These are phyloP conservation scores for Glycyrrhiza uralensis DNA, from an alignment of 306 rosid species.

Conservation along the genomic window DNA sequence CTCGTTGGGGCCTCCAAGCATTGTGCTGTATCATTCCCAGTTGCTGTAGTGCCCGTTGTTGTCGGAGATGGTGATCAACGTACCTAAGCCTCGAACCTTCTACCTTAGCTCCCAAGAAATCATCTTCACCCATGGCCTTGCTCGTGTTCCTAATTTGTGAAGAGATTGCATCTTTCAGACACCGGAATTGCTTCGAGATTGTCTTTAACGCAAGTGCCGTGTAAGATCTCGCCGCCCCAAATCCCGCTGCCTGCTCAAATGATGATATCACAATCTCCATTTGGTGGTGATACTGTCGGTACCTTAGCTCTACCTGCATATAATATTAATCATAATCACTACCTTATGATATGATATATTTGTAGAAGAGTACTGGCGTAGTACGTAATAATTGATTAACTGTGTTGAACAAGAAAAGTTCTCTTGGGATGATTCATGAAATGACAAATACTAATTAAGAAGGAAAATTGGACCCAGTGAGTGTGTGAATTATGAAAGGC, in stretches of 20 bases:
- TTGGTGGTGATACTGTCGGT: conserved; percentile 71
- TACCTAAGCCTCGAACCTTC: conserved; percentile 67
- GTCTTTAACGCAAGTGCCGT: conserved; percentile 62
- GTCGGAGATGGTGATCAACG: conserved; percentile 70
- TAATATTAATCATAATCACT: neutral
- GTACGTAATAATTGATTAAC: no score
- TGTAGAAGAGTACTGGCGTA: no score
- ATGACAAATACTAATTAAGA: neutral
- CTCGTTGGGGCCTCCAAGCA: conserved; percentile 85
- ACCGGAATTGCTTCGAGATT: conserved; percentile 73
- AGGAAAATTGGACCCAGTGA: neutral
- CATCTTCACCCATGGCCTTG: conserved; percentile 71
- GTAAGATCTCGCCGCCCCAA: conserved; percentile 62
- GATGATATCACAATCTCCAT: conserved; percentile 47
- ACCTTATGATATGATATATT: neutral
- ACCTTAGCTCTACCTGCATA: conserved; percentile 67
- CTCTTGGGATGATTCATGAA: neutral
- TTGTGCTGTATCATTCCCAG: conserved; percentile 72
- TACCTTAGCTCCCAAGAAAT: conserved; percentile 50
- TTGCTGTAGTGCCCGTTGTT: conserved; percentile 69
- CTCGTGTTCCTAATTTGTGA: conserved; percentile 52
- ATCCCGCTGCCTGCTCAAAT: conserved; percentile 71
- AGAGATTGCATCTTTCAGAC: conserved; percentile 61
- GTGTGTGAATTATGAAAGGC: neutral
- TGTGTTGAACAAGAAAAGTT: neutral